Evolutionary conservation across 805 yeast genomes (phyloP).

Genomic region (Wickerhamomyces subpelliculosus): DNA sequence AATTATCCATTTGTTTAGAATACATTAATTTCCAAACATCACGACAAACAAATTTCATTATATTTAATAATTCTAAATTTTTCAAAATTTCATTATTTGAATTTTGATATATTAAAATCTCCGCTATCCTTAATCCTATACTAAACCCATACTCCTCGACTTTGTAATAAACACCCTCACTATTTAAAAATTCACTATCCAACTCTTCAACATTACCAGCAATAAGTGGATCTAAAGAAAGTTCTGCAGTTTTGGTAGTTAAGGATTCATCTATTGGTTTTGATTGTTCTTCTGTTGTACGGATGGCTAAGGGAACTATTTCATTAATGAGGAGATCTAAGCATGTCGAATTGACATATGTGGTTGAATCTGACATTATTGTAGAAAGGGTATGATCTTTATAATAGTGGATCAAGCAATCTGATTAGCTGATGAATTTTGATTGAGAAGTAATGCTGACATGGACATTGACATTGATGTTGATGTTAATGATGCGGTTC

Average conservation of each 20-base stretch:
- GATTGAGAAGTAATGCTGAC: too few relatives aligned
- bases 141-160: constrained; percentile 67
- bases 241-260: constrained; percentile 7
- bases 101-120: constrained; percentile 38
- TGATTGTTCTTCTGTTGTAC: constrained; percentile 45
- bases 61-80: constrained; percentile 62
- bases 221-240: constrained; percentile 11
- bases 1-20: constrained; percentile 84
- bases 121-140: constrained; percentile 55
- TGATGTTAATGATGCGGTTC: too few relatives aligned
- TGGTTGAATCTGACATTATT: not conserved
- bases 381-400: too few relatives aligned
- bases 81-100: constrained; percentile 38
- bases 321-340: constrained; percentile 68
- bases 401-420: too few relatives aligned
- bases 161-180: constrained; percentile 49
- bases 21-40: constrained; percentile 83
- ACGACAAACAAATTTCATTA: constrained; percentile 88
- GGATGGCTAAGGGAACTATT: constrained; percentile 62
- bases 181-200: constrained; percentile 26
- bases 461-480: too few relatives aligned
- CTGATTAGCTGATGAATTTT: too few relatives aligned
- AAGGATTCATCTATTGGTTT: constrained; percentile 9
- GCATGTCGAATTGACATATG: constrained; percentile 42
- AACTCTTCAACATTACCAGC: constrained; percentile 38